phyloP scores from a whole-genome alignment of 495 filamentous ascomycete genomes.

The Xylaria intraflava region DNA sequence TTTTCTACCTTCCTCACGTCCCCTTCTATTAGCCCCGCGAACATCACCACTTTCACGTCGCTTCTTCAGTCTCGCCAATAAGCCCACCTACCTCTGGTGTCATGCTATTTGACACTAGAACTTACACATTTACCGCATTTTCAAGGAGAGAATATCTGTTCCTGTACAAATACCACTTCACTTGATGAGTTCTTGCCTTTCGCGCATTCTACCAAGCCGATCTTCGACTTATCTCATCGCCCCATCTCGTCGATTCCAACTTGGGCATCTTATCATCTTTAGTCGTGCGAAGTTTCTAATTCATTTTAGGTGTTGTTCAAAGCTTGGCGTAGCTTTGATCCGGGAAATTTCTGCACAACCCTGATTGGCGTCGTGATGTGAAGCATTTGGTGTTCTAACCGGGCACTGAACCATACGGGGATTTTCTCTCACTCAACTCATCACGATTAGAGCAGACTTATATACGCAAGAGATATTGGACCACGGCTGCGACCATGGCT shows the following conservation, averaged over 20 bases:
- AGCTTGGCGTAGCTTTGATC: neutral
- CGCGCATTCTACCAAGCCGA: no score
- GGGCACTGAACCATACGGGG: neutral
- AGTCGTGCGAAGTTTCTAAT: neutral
- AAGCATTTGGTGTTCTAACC: neutral
- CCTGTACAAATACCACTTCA: neutral
- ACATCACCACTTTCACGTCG: no score
- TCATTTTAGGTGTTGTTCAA: neutral
- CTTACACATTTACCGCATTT: neutral
- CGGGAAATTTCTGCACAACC: neutral
- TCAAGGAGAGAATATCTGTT: neutral
- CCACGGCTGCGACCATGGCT: neutral
- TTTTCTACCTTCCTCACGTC: neutral
- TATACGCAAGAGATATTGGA: neutral
- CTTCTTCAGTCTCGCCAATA: no score
- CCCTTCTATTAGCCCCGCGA: no score
- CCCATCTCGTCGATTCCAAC: neutral
- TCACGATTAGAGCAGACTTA: neutral
- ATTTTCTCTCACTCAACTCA: neutral
- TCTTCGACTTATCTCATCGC: neutral
- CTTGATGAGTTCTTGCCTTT: neutral
- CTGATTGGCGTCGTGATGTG: neutral
- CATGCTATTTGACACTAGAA: neutral
- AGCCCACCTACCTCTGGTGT: neutral
- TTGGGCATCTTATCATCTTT: neutral